Base-by-base conservation (phyloP, 805 yeast genomes). In the Candida railenensis region DNA sequence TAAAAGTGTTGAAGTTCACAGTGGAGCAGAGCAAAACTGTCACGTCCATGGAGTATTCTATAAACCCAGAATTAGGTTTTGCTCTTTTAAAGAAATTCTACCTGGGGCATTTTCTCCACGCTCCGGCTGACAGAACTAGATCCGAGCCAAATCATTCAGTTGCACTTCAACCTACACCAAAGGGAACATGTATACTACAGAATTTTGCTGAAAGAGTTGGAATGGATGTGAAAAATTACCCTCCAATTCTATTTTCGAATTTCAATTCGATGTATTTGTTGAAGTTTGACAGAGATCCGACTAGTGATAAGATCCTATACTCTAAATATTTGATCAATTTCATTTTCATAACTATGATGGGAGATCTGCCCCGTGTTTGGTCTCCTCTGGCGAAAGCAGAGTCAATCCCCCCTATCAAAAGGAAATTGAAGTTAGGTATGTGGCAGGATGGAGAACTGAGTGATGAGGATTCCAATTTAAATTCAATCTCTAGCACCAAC, bases 81-180 rank as follows among this genome's bases (percentile, higher is more conserved):
- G 53, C 58, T 0, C 59, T 85, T 12, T 45, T 87, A 3, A 65
- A 65, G 30, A 62, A 68, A 21, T 86, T 84, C 56, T 81, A 78
- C 72, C 67, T 69, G 2, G 85, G 88, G 0, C 82, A 80, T 51
- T 63, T 89, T 1, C 53, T 89, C 8, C 96, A 89, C 59, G 78
- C 80, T 12, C 96, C 96, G 0, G 78, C 80, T 2, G 90, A 86
- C 51, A 69, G 92, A 55, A 89, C 96, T 0, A 60, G 86, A 37
- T 52, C 59, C 12, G 66, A 60, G 37, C 73, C 83, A 4, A 76
- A 75, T 43, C 65, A 57, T 0, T 68, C 65, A 3, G 67, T 72
- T 0, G 49, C 70, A 2, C 58, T 89, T 22, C 97, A 92, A 59
- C 96, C 96, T 3, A 89, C 97, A 0, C 90, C 97, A 0, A 92